Conservation (phyloP, 1,139 yeast species). For the Suhomyces taliae region DNA sequence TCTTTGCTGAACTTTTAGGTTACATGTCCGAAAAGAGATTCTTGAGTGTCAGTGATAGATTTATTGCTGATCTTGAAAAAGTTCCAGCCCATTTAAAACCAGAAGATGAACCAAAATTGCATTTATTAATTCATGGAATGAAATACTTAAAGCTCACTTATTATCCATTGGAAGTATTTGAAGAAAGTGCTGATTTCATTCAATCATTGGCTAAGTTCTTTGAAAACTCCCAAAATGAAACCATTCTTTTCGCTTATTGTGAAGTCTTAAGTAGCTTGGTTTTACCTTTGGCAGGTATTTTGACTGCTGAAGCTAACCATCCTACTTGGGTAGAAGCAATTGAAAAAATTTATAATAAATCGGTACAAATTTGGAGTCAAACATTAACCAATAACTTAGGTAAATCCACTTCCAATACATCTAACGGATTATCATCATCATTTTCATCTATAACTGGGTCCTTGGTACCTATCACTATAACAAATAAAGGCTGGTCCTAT, state of each 20-base stretch:
- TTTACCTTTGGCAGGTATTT: conserved; percentile 76
- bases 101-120: conserved; percentile 71
- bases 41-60: conserved; percentile 85
- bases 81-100: conserved; percentile 47
- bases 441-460: conserved; percentile 2
- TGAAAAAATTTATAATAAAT: conserved; percentile 56
- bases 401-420: background rate
- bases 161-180: conserved; percentile 85
- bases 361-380: conserved; percentile 38
- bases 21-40: conserved; percentile 85
- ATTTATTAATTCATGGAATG: conserved; percentile 88
- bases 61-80: conserved; percentile 88
- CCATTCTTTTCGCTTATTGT: conserved; percentile 73
- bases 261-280: conserved; percentile 76
- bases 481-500: conserved; percentile 63
- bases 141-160: conserved; percentile 73
- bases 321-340: conserved; percentile 93
- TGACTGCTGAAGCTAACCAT: conserved; percentile 94
- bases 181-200: conserved; percentile 88
- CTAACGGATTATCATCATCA: background rate
- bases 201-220: conserved; percentile 86
- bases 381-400: conserved; percentile 3
- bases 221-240: conserved; percentile 59
- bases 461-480: background rate
- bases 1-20: conserved; percentile 86